Base-by-base conservation (phyloP, 2,329 filamentous ascomycete species). In the Neonectria magnoliae region DNA sequence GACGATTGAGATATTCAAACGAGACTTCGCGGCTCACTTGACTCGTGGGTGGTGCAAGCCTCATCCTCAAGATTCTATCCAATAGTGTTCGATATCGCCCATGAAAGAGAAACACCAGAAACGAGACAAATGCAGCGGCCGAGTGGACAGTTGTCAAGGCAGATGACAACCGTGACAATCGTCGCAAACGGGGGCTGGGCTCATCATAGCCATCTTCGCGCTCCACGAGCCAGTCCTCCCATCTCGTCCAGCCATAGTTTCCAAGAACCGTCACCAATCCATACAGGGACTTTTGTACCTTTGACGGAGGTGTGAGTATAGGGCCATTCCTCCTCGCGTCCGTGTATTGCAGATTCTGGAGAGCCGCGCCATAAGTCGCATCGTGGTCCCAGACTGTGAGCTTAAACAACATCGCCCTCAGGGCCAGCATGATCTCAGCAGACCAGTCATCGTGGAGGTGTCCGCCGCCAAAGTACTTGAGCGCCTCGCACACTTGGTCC, bases 301-400 rank as follows among this genome's bases (percentile, higher is more conserved):
- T 89, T n/a, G 90, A 91, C 0, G 95, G 94, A 16, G 91, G 82
- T 13, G 88, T 86, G 56, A 92, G 81, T 27, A 91, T 87, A 0
- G 88, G 81, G 10, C 88, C 88, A 51, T 80, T 80, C 57, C 84
- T 85, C 66, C 95, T 87, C 53, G 94, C 94, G 77, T 98, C 95
- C 11, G 93, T 92, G 76, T 95, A 98, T 76, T 90, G 90, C 29
- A 99, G 85, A 68, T 97, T 97, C 79, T 99, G 96, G 54, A 99
- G 83, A 38, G 93, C 90, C 11, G 96, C 96, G 65, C 96, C 96
- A 79, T 99, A 98, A 5, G 93, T 97, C 42, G 96, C 93, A 78
- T 97, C 91, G 78, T 98, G 93, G 78, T 98, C 94, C 96, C 96
- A 99, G 63, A 99, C 90, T 16, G 92, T 93, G 67, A 99, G 87